phyloP scores from a whole-genome alignment of 371 early-diverging fungal species.

The Lichtheimia corymbifera region DNA sequence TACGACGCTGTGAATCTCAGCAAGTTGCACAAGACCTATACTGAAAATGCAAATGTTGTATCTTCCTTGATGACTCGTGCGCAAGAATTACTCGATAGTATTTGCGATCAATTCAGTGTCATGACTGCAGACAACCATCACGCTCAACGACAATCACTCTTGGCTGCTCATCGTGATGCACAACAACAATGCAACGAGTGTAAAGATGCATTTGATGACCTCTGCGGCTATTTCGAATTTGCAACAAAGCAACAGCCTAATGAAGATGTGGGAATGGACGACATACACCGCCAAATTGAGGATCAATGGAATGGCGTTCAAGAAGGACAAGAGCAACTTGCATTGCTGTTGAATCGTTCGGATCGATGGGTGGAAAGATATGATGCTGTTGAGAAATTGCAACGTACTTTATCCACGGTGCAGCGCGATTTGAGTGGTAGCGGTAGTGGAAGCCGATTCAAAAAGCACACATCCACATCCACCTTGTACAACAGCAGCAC shows the following conservation, averaged over 20 bases:
- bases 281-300: constrained; percentile 26
- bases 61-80: constrained; percentile 6
- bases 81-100: not conserved
- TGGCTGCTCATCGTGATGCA: constrained; percentile 21
- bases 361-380: constrained; percentile 19
- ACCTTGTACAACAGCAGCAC: constrained; percentile 2
- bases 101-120: constrained; percentile 6
- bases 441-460: not conserved
- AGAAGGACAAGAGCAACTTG: constrained; percentile 1
- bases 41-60: constrained; percentile 29
- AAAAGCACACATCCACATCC: not conserved
- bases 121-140: constrained; percentile 6
- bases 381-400: constrained; percentile 10
- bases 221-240: constrained; percentile 33
- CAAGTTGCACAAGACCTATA: constrained; percentile 38
- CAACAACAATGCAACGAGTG: constrained; percentile 31
- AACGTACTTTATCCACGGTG: constrained; percentile 6
- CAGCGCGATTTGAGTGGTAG: constrained; percentile 7
- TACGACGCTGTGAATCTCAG: constrained; percentile 45
- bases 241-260: constrained; percentile 28
- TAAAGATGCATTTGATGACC: constrained; percentile 46
- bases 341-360: constrained; percentile 2
- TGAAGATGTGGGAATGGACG: constrained; percentile 13
- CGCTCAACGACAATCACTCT: constrained; percentile 18
- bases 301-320: constrained; percentile 18